Base-by-base conservation (phyloP, 495 filamentous ascomycete genomes). In the Amphirosellinia nigrospora region DNA sequence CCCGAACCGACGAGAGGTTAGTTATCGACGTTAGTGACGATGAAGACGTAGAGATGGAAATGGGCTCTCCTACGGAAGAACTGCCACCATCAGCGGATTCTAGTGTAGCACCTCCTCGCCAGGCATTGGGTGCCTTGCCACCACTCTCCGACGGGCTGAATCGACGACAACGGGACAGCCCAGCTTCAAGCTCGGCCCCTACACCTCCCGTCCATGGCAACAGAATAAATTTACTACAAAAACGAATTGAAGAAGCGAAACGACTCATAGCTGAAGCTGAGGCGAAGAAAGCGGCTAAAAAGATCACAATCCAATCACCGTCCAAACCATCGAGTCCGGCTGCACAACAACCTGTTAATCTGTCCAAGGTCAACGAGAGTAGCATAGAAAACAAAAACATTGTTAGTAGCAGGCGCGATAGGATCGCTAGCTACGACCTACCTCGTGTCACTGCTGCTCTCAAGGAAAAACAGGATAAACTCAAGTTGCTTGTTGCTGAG, bases 21-120 rank as follows among this genome's bases (percentile, higher is more conserved):
- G 84, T 93, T 34, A 97, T 98, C 74, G 92, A 97, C 67, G 90
- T 96, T 41, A 97, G 87, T 56, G 87, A 82, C 39, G 80, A 78
- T 34, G 82, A 82, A 70, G 82, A 84, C 64, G 82, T 83, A 66
- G 82, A 84, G 74, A 82, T 86, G 80, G 84, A 86, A 58, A 79
- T 85, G 39, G 83, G 72, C 7, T 84, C 83, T n/a, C 80, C 83
- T 36, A 72, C 60, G 45, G 82, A 84, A 7, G 81, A 81, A 30
- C 59, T 73, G 3, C 70, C 45, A 26, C 73, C 76, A 10, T 69
- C 75, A 9, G 71, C 46, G 5, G 78, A 76, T n/a, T 70, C 70
- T 9, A 66, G 23, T 28, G 68, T 69, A 15, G 61, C 56, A 52
- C 72, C 74, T 32, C 43, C 73, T 55, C 78, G 77, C 16, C 64